These are phyloP conservation scores for Vitis riparia DNA, from an alignment of 164 flowering plant genomes.

Conservation along the genomic window DNA sequence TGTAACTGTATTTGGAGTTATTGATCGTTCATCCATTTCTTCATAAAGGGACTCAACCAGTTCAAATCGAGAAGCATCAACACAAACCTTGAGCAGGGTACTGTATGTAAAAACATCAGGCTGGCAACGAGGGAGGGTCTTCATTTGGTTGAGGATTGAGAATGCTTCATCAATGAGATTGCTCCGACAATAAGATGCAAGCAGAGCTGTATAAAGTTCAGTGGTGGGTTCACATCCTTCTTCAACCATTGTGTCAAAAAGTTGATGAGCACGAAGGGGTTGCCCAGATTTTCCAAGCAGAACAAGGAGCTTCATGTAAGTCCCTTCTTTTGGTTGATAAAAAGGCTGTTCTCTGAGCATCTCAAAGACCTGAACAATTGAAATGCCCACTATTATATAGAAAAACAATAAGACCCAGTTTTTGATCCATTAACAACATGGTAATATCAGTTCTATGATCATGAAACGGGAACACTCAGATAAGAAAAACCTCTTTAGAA, in stretches of 20 bases:
- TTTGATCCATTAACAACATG: background rate
- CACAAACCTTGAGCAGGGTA: conserved; percentile 76
- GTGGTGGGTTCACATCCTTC: conserved; percentile 78
- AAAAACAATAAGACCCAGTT: background rate
- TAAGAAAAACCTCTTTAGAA: background rate
- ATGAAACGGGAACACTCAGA: background rate
- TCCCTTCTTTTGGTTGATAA: conserved; percentile 84
- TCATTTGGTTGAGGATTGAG: conserved; percentile 67
- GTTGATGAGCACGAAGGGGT: conserved; percentile 67
- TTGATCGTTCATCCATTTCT: conserved; percentile 71
- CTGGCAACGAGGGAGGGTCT: conserved; percentile 76
- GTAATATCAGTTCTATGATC: background rate
- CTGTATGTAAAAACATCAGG: conserved; percentile 89
- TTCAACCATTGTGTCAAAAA: conserved; percentile 81
- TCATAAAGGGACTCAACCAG: conserved; percentile 64
- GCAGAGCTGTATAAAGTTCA: conserved; percentile 82
- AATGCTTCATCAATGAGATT: conserved; percentile 76
- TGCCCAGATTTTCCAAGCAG: conserved; percentile 83
- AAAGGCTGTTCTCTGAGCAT: conserved; percentile 84
- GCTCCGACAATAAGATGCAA: conserved; percentile 77
- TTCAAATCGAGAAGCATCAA: conserved; percentile 68
- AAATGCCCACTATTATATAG: background rate
- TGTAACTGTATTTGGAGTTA: conserved; percentile 86
- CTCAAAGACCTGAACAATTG: conserved; percentile 61
- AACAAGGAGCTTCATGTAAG: conserved; percentile 89